Conservation (phyloP, 441 rosid genomes). For the Pelargonium citronellum region DNA sequence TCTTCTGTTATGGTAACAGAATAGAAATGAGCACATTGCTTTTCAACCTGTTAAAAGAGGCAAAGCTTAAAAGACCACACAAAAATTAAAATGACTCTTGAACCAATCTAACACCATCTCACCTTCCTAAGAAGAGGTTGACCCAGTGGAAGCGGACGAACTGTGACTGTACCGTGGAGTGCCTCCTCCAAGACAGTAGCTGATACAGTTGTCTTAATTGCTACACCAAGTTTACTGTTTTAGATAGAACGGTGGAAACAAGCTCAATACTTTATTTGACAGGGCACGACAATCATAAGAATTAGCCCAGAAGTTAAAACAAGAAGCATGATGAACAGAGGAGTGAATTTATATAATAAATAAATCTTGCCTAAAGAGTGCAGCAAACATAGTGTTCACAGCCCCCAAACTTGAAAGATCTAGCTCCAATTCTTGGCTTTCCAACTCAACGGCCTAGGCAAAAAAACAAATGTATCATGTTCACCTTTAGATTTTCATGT, state of each 20-base stretch:
- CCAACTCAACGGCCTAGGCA: conserved; percentile 84
- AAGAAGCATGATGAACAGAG: not conserved
- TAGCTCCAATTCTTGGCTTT: conserved; percentile 79
- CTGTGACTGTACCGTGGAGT: conserved; percentile 59
- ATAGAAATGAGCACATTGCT: conserved; percentile 95
- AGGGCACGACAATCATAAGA: not conserved
- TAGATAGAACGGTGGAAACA: conserved; percentile 15
- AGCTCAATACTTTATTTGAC: conserved; percentile 11
- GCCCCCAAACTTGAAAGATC: conserved; percentile 97
- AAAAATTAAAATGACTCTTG: conserved; percentile 12
- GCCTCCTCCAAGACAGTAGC: conserved; percentile 94
- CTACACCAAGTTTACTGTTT: conserved; percentile 89
- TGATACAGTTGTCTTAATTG: conserved; percentile 91
- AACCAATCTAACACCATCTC: conserved; percentile 20
- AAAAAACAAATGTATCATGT: conserved; percentile 24
- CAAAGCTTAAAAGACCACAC: conserved; percentile 23
- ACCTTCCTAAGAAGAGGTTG: conserved; percentile 69
- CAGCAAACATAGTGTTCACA: conserved; percentile 95
- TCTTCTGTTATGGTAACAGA: conserved; percentile 79
- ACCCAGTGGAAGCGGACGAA: conserved; percentile 59
- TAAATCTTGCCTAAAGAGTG: conserved; percentile 63
- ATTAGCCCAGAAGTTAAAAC: conserved; percentile 1
- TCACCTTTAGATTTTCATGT: conserved; percentile 9
- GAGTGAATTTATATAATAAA: not conserved
- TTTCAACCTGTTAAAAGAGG: conserved; percentile 69